Evolutionary conservation across 345 rosid species (phyloP).

Genomic region (Citrus sp.): DNA sequence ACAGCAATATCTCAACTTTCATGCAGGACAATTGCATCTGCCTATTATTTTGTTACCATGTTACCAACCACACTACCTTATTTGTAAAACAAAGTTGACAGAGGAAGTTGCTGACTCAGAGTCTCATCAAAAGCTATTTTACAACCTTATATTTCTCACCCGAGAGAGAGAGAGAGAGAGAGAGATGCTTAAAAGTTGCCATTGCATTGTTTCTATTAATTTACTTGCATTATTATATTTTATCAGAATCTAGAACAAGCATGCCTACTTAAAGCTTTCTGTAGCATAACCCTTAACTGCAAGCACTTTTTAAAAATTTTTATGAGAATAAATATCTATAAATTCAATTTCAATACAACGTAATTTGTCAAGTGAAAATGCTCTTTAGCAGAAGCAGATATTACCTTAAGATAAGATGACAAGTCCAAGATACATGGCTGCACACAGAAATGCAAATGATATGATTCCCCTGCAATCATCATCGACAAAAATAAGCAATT

Average conservation of each 20-base stretch:
- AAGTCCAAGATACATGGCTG: conserved; percentile 79
- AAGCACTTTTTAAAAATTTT: not conserved
- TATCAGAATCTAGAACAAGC: not conserved
- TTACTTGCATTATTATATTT: not conserved
- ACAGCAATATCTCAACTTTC: not conserved
- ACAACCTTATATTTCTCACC: not conserved
- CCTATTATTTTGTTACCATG: not conserved
- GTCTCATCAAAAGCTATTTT: not conserved
- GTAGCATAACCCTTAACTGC: not conserved
- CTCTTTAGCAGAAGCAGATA: conserved; percentile 7
- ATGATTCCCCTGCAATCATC: conserved; percentile 85
- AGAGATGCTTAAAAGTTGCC: not conserved
- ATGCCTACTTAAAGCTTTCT: not conserved
- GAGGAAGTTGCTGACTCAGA: not conserved
- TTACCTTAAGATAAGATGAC: conserved; percentile 81
- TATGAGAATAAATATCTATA: not conserved
- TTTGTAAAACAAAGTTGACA: not conserved
- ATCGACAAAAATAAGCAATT: not conserved
- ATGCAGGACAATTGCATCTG: not conserved
- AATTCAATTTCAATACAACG: not conserved
- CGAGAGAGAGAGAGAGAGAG: not conserved
- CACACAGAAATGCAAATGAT: conserved; percentile 72
- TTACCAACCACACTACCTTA: not conserved
- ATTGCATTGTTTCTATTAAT: not conserved
- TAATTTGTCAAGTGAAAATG: not conserved